Evolutionary conservation across 2,329 filamentous ascomycete species (phyloP).

Genomic region (Thermoascus crustaceus): DNA sequence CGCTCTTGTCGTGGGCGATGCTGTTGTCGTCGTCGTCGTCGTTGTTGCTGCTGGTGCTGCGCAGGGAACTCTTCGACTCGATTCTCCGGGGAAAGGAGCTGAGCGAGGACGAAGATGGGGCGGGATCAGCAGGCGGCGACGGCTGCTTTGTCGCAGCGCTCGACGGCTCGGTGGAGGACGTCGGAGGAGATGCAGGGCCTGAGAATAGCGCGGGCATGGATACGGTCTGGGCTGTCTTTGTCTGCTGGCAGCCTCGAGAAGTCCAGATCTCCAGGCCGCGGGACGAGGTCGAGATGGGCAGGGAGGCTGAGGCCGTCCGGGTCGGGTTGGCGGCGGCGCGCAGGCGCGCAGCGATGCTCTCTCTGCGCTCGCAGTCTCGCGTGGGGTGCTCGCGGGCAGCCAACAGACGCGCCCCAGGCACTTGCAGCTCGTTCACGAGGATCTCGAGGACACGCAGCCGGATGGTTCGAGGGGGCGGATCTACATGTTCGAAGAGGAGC

Average conservation of each 20-base stretch:
- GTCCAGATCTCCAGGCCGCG: constrained; percentile 1
- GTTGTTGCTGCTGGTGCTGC: constrained; percentile 20
- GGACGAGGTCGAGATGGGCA: constrained; percentile 6
- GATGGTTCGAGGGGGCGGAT: constrained; percentile 6
- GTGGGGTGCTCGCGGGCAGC: background rate
- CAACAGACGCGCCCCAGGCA: background rate
- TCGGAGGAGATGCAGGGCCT: constrained; percentile 20
- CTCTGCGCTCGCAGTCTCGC: no score
- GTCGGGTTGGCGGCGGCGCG: constrained; percentile 3
- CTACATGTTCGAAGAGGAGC: constrained; percentile 4
- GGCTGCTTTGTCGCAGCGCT: constrained; percentile 17
- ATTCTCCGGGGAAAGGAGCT: constrained; percentile 22
- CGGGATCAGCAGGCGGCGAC: constrained; percentile 18
- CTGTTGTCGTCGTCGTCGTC: constrained; percentile 21
- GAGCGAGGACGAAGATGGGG: constrained; percentile 8
- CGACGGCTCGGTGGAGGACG: constrained; percentile 10
- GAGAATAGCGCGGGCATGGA: constrained; percentile 32
- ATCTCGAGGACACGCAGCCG: constrained; percentile 10
- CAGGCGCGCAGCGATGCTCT: background rate
- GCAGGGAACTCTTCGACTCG: constrained; percentile 30
- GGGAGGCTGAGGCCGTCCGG: constrained; percentile 19
- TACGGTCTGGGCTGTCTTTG: constrained; percentile 12
- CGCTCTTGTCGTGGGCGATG: constrained; percentile 19
- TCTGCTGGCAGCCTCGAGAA: constrained; percentile 3
- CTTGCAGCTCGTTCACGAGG: constrained; percentile 9